Percentiles rank a stretch among this genome's conserved stretches.
Evolutionary conservation across 1,284 basidiomycete species (phyloP).

Genomic region (Tremellales sp.): DNA sequence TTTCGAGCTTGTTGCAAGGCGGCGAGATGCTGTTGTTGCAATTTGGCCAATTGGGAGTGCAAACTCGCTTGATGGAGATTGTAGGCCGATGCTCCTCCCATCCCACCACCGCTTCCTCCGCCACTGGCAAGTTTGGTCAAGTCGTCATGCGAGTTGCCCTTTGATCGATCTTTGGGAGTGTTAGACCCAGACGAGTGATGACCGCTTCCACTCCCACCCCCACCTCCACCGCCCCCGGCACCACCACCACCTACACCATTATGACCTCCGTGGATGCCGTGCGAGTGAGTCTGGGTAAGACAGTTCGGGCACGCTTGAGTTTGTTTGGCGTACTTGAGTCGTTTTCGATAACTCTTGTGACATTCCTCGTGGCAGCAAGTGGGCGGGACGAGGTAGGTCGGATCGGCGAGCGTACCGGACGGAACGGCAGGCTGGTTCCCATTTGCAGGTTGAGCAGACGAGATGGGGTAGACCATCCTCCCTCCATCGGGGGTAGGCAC

Average conservation of each 20-base stretch:
- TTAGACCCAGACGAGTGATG: constrained; percentile 38
- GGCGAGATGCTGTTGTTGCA: constrained; percentile 13
- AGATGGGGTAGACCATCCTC: constrained; percentile 46
- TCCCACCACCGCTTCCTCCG: constrained; percentile 5
- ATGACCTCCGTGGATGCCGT: constrained; percentile 8
- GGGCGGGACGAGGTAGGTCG: constrained; percentile 50
- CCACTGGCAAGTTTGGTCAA: constrained; percentile 12
- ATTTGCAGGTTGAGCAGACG: constrained; percentile 45
- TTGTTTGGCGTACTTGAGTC: constrained; percentile 49
- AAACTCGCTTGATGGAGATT: constrained; percentile 38
- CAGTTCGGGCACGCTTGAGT: constrained; percentile 48
- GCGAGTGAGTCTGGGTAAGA: constrained; percentile 28
- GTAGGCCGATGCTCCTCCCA: constrained; percentile 11
- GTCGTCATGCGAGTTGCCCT: constrained; percentile 17
- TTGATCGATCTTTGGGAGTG: constrained; percentile 44
- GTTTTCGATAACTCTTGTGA: constrained; percentile 52
- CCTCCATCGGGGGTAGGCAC: constrained; percentile 35
- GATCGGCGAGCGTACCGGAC: constrained; percentile 48
- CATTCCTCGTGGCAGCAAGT: constrained; percentile 53
- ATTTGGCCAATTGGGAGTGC: constrained; percentile 28
- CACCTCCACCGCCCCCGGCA: constrained; percentile 20
- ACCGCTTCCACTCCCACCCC: constrained; percentile 23
- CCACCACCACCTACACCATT: constrained; percentile 23
- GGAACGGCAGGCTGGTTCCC: constrained; percentile 46
- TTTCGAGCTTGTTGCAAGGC: constrained; percentile 9